A percentile compares a stretch with the other conserved stretches of the same genome.
phyloP scores from a whole-genome alignment of 306 rosid species.

The Heteromeles arbutifolia region DNA sequence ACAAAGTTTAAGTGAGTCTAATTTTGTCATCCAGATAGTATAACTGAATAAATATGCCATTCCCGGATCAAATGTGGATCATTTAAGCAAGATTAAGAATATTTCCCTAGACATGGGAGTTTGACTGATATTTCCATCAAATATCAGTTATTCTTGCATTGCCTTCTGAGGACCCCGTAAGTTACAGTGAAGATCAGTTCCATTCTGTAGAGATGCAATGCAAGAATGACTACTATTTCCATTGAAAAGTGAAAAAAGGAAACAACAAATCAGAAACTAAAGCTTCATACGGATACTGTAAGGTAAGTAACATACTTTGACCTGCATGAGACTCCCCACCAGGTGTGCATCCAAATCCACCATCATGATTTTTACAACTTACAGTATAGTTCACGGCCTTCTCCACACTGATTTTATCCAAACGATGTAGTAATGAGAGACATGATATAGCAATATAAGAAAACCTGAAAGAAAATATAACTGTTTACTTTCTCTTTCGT shows the following conservation, averaged over 20 bases:
- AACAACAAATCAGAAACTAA: not conserved
- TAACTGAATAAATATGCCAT: not conserved
- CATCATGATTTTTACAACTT: constrained; percentile 86
- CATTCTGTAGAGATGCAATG: not conserved
- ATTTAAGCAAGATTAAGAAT: not conserved
- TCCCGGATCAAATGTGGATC: not conserved
- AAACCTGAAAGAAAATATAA: constrained; percentile 42
- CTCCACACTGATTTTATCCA: constrained; percentile 74
- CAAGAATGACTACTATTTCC: not conserved
- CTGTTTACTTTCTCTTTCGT: not conserved
- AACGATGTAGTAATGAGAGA: constrained; percentile 43
- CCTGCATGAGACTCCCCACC: constrained; percentile 94
- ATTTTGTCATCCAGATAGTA: not conserved
- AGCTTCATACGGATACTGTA: not conserved
- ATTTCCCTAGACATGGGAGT: not conserved
- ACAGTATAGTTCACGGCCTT: constrained; percentile 70
- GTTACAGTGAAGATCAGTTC: not conserved
- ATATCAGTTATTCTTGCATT: not conserved
- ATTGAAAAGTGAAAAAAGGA: not conserved
- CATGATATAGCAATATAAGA: constrained; percentile 70
- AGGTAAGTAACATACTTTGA: constrained; percentile 50
- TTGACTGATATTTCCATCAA: not conserved
- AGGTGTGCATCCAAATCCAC: constrained; percentile 91
- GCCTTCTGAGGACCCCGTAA: not conserved
- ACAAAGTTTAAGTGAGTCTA: not conserved